Evolutionary conservation across 1,284 basidiomycete genomes (phyloP).

Genomic region (Chalciporus sp.): DNA sequence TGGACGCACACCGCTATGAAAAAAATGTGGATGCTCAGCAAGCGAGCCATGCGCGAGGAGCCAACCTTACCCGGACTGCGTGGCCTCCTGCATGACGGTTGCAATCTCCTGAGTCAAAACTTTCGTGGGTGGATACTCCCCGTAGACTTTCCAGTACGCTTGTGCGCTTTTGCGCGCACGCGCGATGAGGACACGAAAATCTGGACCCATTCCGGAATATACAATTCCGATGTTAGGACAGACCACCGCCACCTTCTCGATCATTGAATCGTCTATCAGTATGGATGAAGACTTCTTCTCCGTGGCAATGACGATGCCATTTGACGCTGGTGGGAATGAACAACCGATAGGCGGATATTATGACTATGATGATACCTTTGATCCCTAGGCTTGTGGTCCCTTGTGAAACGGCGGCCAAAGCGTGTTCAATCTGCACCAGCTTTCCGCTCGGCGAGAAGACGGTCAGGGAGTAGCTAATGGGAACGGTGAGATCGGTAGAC

Average conservation of each 20-base stretch:
- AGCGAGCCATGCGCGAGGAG: slow-evolving; percentile 27
- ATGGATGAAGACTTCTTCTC: slow-evolving; percentile 99
- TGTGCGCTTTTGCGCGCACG: slow-evolving; percentile 98
- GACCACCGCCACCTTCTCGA: slow-evolving; percentile 95
- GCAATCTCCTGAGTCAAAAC: slow-evolving; percentile 97
- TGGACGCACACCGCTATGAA: slow-evolving; percentile 90
- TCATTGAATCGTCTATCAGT: slow-evolving; percentile 95
- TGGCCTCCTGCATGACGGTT: slow-evolving; percentile 98
- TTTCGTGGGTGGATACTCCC: slow-evolving; percentile 98
- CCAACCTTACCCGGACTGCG: slow-evolving; percentile 88
- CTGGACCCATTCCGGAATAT: slow-evolving; percentile 99
- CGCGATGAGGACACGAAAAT: slow-evolving; percentile 92
- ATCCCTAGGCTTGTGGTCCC: slow-evolving; percentile 98
- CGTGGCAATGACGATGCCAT: slow-evolving; percentile 98
- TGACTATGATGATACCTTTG: slow-evolving; percentile 69
- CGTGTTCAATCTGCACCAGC: slow-evolving; percentile 99
- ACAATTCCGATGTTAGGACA: slow-evolving; percentile 99
- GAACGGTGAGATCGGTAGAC: slow-evolving; percentile 21
- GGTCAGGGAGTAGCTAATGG: slow-evolving; percentile 90
- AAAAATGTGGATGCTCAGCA: slow-evolving; percentile 30
- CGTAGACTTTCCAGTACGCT: slow-evolving; percentile 99
- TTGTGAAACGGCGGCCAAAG: slow-evolving; percentile 93
- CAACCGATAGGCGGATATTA: slow-evolving; percentile 21
- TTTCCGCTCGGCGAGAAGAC: slow-evolving; percentile 99
- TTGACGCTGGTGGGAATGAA: slow-evolving; percentile 70